Base-by-base conservation (phyloP, 208 protist genomes). In the Trypanosoma cruzi region DNA sequence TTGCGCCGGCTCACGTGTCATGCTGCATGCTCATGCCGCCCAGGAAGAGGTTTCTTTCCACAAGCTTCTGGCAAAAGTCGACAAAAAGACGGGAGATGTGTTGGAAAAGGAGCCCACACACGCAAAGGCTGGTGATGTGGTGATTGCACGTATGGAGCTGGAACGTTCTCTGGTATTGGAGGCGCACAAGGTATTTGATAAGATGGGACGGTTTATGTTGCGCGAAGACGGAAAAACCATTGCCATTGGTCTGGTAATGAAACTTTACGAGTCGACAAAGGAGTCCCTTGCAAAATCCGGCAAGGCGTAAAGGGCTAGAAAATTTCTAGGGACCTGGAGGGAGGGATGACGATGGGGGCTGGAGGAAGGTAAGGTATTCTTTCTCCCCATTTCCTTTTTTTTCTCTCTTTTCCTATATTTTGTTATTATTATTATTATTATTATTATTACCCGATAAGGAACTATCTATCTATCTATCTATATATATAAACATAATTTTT, bases 181-280 rank as follows among this genome's bases (percentile, higher is more conserved):
- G 73, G 55, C 81, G 28, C 98, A 97, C 84, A 93, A 98, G 77
- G 87, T 92, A 20, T 97, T 97, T 76, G 95, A 96, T 61, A 96
- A 98, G 76, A 77, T 99, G 42, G 96, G 97, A 28, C 95, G 98
- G 66, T 99, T 99, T 83, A 99, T 97, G 74, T 71, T 99, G 36
- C 93, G 98, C 67, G 96, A 99, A 37, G 95, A 98, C 37, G 93
- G 93, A 50, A 92, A 90, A 73, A 98, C 94, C 16, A 93, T 97
- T 67, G 92, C 91, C 42, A 93, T 98, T 80, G 94, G 92, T 52
- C 84, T 97, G 44, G 76, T 96, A 49, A 85, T 82, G 56, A 95
- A 94, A 71, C 77, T 97, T 4, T 92, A 94, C 78, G 86, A 94
- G 59, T 90, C 85, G 32, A 95, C 86, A 2, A 80, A 80, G 67